Evolutionary conservation across 2,329 filamentous ascomycete species (phyloP), one percentile per base, ranked within the genome.

Genomic region (Penicillium sp.): DNA sequence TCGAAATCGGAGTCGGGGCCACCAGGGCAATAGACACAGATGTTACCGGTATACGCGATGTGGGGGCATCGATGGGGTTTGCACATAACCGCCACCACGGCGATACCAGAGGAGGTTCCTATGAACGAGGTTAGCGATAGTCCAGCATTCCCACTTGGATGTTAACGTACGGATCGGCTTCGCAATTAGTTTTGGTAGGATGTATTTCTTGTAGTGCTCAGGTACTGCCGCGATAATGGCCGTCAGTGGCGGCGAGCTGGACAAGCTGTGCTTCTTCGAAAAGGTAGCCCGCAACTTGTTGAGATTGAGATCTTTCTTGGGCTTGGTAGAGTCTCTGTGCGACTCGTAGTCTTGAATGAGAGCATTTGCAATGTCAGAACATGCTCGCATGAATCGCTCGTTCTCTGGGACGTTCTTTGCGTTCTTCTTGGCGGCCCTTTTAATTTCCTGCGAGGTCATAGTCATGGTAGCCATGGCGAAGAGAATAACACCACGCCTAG

Each of bases 201-300:
- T 97, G 70, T 97, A 97, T 79, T 97, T 99, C 82, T 97, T 99
- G 80, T 97, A 97, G 75, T 97, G 93, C 74, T 99, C 94, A n/a
- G 96, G 96, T 36, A 99, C 93, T 10, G 94, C 94, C 54, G 94
- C 91, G 71, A 99, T 97, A 71, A 99, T 99, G 59, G 94, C 93
- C 9, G 93, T 97, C 63, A 99, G 80, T 27, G 96, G 91, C 33
- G 94, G 94, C 66, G 96, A 90, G 61, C 86, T 91, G 74, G 86
- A 89, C 60, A 99, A 81, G 73, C 87, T 89, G 79, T 97, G 92
- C 79, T 97, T 97, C 79, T 94, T 96, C 45, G 94, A 86, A 61
- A 96, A 86, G 72, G 93, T 93, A 54, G 90, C 87, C 45, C 94
- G 88, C 65, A 99, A 77, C 58, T 86, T 83, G 77, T 99, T 99